Percentiles rank a stretch among this genome's conserved stretches.
Conservation (phyloP, 345 rosid species). For the Citrus unshiu region DNA sequence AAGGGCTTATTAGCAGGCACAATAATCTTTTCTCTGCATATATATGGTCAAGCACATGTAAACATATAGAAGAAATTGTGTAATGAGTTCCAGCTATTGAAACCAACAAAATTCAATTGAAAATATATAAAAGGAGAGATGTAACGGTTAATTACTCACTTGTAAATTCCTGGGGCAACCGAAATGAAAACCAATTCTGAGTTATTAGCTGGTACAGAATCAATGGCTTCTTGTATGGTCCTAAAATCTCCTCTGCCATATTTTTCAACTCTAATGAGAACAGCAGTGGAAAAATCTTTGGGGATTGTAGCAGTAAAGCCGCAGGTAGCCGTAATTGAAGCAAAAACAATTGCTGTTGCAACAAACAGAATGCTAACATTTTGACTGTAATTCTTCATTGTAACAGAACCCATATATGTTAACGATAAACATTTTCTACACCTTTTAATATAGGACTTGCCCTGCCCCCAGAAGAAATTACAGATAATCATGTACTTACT, state of each 20-base stretch:
- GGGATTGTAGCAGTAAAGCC: neutral
- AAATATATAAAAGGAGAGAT: no score
- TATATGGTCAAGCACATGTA: neutral
- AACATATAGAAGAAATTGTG: no score
- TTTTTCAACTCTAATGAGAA: constrained; percentile 60
- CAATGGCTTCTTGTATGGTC: constrained; percentile 68
- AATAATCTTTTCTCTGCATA: constrained; percentile 46
- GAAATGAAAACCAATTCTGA: constrained; percentile 41
- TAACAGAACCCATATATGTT: constrained; percentile 13
- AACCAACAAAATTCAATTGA: no score
- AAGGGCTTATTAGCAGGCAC: constrained; percentile 69
- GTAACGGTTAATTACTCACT: constrained; percentile 25
- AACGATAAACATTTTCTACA: neutral
- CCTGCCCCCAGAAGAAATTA: neutral
- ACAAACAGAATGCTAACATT: neutral
- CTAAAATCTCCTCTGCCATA: constrained; percentile 64
- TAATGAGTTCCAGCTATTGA: neutral
- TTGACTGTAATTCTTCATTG: neutral
- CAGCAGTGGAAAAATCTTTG: constrained; percentile 31
- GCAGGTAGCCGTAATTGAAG: constrained; percentile 15
- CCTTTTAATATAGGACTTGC: constrained; percentile 9
- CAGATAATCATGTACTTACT: rapidly evolving
- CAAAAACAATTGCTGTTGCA: constrained; percentile 6
- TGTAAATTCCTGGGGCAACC: constrained; percentile 74
- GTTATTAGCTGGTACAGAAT: constrained; percentile 52